Evolutionary conservation across 2,329 filamentous ascomycete species (phyloP), one percentile per base, ranked within the genome.

Genomic region (Fusarium musae): DNA sequence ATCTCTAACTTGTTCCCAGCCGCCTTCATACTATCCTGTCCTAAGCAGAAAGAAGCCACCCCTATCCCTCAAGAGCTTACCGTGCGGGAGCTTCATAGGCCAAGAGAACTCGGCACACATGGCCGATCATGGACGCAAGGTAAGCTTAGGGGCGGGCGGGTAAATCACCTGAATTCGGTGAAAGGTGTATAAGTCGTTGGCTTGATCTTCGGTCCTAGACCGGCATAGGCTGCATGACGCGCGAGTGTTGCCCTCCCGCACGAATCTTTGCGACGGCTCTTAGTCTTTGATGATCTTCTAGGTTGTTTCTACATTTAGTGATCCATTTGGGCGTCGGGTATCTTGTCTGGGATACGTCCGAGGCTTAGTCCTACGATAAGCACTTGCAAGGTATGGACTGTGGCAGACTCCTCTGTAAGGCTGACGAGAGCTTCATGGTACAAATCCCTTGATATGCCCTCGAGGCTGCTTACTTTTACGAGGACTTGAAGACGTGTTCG

Each of bases 371-470:
- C 70, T 71, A 62, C 28, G 62, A 77, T 77, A 77, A 77, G 75
- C 75, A 75, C 75, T 77, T 77, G 75, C 63, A 69, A 68, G 64
- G 74, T 63, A 65, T 34, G 44, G 26, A 30, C 43, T 70, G 52
- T 36, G 49, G 54, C 43, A 53, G 57, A 49, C 44, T 70, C 59
- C 54, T 66, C 47, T 66, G 75, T 76, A 77, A 73, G 70, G 74
- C 75, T 77, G 75, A 77, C 75, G 74, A 76, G 67, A 77, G 75
- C 66, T 73, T 73, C 54, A 67, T 46, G 9, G 28, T 42, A 64
- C 42, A 65, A 66, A 67, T 64, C 62, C 52, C 43, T 50, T 59
- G 53, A 67, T 57, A 66, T 69, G 47, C 23, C 40, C 32, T 47
- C 53, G 42, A 58, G 54, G 40, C 44, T 64, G 59, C 49, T 64